phyloP scores from a whole-genome alignment of 1,139 yeast genomes.

The Taphrina flavorubra region DNA sequence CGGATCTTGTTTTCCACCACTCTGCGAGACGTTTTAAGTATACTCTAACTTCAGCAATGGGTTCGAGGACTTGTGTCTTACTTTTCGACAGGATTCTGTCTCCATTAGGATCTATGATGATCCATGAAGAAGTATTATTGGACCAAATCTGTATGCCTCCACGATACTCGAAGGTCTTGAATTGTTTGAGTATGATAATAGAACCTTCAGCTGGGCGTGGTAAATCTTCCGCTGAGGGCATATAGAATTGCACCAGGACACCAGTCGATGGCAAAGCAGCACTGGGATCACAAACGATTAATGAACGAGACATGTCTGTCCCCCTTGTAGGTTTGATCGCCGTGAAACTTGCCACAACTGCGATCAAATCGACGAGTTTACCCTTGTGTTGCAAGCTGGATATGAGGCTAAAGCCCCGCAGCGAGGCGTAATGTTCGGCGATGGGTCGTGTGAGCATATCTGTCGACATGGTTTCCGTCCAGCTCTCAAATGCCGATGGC shows the following conservation, averaged over 20 bases:
- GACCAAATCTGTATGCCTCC: slow-evolving; percentile 34
- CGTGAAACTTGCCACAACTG: slow-evolving; percentile 22
- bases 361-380: slow-evolving; percentile 14
- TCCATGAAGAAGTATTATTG: slow-evolving; percentile 35
- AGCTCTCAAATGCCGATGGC: too few species aligned
- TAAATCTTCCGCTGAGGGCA: slow-evolving; percentile 28
- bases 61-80: not conserved
- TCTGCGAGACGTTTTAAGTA: slow-evolving; percentile 29
- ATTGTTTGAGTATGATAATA: slow-evolving; percentile 28
- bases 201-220: slow-evolving; percentile 34
- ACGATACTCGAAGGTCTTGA: slow-evolving; percentile 31
- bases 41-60: slow-evolving; percentile 8
- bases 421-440: slow-evolving; percentile 12
- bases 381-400: not conserved
- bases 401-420: slow-evolving; percentile 2
- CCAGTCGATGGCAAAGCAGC: slow-evolving; percentile 19
- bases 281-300: slow-evolving; percentile 39
- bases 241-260: slow-evolving; percentile 33
- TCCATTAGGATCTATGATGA: slow-evolving; percentile 36
- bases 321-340: slow-evolving; percentile 28
- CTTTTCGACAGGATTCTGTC: slow-evolving; percentile 23
- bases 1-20: slow-evolving; percentile 41
- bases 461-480: not conserved
- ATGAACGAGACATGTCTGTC: slow-evolving; percentile 22
- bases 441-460: slow-evolving; percentile 10